Conservation (phyloP, 2,329 filamentous ascomycete genomes). For the Cadophora gregata region DNA sequence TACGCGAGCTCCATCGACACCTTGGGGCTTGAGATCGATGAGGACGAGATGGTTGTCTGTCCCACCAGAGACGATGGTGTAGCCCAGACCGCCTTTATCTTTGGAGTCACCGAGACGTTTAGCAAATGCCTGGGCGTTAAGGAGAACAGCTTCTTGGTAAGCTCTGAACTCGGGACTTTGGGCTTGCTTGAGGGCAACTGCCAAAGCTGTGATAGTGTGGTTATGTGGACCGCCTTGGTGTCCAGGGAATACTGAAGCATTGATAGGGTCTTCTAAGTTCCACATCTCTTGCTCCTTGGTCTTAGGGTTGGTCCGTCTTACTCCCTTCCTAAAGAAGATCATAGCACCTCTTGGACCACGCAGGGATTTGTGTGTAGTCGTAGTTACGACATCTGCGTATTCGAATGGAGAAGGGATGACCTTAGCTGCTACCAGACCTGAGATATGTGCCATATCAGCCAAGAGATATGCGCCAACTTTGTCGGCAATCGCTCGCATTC, state of each 20-base stretch:
- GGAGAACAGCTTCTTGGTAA: slow-evolving; percentile 89
- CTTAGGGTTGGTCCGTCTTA: slow-evolving; percentile 82
- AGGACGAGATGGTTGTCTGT: slow-evolving; percentile 98
- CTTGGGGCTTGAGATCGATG: slow-evolving; percentile 86
- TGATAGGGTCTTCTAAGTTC: slow-evolving; percentile 92
- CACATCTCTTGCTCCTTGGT: slow-evolving; percentile 86
- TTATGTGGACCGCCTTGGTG: slow-evolving; percentile 99
- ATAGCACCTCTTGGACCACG: slow-evolving; percentile 94
- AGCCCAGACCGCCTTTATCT: slow-evolving; percentile 78
- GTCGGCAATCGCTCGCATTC: slow-evolving; percentile 88
- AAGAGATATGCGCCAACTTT: slow-evolving; percentile 92
- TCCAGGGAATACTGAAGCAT: slow-evolving; percentile 95
- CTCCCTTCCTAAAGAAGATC: slow-evolving; percentile 97
- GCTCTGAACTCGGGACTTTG: slow-evolving; percentile 87
- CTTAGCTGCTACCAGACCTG: slow-evolving; percentile 88
- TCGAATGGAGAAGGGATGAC: slow-evolving; percentile 90
- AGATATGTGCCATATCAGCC: slow-evolving; percentile 97
- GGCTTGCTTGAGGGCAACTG: slow-evolving; percentile 93
- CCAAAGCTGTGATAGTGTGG: slow-evolving; percentile 95
- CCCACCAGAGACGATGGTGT: slow-evolving; percentile 89
- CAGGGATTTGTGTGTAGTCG: slow-evolving; percentile 96
- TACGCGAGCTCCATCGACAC: slow-evolving; percentile 86
- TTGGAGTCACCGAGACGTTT: slow-evolving; percentile 65
- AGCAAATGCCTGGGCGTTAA: slow-evolving; percentile 89
- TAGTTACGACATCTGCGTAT: slow-evolving; percentile 93